Conservation (phyloP, 306 rosid species). For the Quercus variabilis region DNA sequence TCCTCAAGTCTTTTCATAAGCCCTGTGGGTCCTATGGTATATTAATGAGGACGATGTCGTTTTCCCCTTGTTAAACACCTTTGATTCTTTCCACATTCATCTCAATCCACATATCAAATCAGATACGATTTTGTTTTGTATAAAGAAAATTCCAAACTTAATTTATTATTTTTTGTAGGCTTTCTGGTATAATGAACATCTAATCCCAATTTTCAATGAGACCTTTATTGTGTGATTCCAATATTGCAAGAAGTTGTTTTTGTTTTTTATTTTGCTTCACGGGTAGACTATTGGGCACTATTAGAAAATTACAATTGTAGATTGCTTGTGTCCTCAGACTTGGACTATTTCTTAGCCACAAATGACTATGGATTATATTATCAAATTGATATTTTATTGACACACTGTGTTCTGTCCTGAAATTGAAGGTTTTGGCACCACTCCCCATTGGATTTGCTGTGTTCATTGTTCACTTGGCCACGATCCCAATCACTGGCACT, state of each 20-base stretch:
- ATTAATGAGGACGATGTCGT: conserved; percentile 21
- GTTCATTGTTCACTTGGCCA: conserved; percentile 95
- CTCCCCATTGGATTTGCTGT: conserved; percentile 98
- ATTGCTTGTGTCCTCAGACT: too few relatives aligned
- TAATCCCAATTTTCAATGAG: too few relatives aligned
- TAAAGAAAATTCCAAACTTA: too few relatives aligned
- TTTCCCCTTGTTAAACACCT: conserved; percentile 22
- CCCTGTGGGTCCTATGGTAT: not conserved
- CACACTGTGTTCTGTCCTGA: conserved; percentile 4
- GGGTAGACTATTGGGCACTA: too few relatives aligned
- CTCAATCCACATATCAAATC: conserved; percentile 16
- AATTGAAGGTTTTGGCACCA: conserved; percentile 83
- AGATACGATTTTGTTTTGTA: conserved; percentile 13
- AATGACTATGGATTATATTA: not conserved
- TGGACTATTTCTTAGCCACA: not conserved
- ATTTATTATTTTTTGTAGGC: too few relatives aligned
- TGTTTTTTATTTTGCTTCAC: too few relatives aligned
- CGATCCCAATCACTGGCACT: conserved; percentile 88
- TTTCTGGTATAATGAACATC: too few relatives aligned
- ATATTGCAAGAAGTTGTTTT: too few relatives aligned
- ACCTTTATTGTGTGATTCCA: too few relatives aligned
- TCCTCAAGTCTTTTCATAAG: too few relatives aligned
- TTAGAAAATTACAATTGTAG: too few relatives aligned
- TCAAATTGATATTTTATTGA: not conserved
- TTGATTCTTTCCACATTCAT: conserved; percentile 21